These are phyloP conservation scores for Yamadazyma dendronema DNA, from an alignment of 1,139 yeast species.

Conservation along the genomic window DNA sequence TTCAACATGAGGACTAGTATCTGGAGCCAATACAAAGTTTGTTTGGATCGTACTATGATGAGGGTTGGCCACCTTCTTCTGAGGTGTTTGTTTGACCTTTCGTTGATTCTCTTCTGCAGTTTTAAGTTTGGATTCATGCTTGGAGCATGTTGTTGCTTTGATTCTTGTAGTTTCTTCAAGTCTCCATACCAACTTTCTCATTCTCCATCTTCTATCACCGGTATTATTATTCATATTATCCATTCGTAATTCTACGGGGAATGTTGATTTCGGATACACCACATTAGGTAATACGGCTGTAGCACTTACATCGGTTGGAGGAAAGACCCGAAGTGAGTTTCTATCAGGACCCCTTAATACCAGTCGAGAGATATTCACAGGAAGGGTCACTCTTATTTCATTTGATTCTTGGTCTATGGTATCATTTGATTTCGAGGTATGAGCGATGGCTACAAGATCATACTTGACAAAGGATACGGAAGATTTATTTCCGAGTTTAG, in stretches of 20 bases:
- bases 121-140: conserved; percentile 50
- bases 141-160: conserved; percentile 54
- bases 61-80: conserved; percentile 17
- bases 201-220: conserved; percentile 77
- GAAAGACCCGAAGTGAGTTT: conserved; percentile 85
- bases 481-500: conserved; percentile 55
- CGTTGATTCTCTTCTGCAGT: conserved; percentile 46
- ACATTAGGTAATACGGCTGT: conserved; percentile 86
- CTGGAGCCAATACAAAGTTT: conserved; percentile 19
- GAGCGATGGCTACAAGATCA: conserved; percentile 64
- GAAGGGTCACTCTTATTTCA: conserved; percentile 51
- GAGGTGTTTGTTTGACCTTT: conserved; percentile 12
- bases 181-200: conserved; percentile 87
- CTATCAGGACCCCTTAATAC: conserved; percentile 80
- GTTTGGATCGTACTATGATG: conserved; percentile 45
- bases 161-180: conserved; percentile 79
- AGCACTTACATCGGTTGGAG: conserved; percentile 91
- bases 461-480: conserved; percentile 63
- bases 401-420: no score
- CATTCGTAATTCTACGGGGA: conserved; percentile 76
- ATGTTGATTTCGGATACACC: conserved; percentile 80
- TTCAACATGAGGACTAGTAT: conserved; percentile 5
- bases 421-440: conserved; percentile 17
- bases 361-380: conserved; percentile 75
- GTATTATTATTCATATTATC: conserved; percentile 65